Conservation (phyloP, 257 asterid species). For the Paulownia fortunei region DNA sequence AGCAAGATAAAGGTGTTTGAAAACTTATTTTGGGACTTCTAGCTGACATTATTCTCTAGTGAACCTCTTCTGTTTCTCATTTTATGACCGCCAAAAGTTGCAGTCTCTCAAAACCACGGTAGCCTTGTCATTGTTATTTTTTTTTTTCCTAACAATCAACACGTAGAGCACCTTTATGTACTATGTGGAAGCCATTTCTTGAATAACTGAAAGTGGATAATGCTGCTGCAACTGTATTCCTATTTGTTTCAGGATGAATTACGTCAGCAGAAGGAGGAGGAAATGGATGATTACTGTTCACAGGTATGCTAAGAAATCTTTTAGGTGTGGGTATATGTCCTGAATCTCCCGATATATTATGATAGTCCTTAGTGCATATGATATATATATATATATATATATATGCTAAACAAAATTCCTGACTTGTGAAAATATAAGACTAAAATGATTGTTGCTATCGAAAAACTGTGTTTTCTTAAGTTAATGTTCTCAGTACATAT, state of each 20-base stretch:
- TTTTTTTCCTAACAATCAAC: not conserved
- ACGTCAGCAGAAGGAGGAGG: constrained; percentile 93
- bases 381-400: not conserved
- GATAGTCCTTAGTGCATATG: not conserved
- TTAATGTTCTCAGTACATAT: not conserved
- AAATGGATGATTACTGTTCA: constrained; percentile 96
- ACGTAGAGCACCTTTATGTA: not conserved
- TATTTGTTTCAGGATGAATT: constrained; percentile 78
- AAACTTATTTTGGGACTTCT: not conserved
- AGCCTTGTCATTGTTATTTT: not conserved
- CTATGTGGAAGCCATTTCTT: constrained; percentile 13
- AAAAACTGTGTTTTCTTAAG: not conserved
- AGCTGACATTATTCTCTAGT: not conserved
- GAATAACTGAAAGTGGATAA: constrained; percentile 16
- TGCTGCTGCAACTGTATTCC: constrained; percentile 24
- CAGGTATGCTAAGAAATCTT: constrained; percentile 61
- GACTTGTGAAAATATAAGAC: not conserved
- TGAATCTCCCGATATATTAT: constrained; percentile 10
- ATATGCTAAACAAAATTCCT: not conserved
- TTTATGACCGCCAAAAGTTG: not conserved
- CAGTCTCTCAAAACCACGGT: not conserved
- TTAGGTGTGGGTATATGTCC: constrained; percentile 17
- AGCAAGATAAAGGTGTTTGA: constrained; percentile 7
- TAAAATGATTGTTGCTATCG: not conserved
- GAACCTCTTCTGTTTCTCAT: not conserved